Base-by-base conservation (phyloP, 352 stramenopile genomes). In the Globisporangium camurandrum region DNA sequence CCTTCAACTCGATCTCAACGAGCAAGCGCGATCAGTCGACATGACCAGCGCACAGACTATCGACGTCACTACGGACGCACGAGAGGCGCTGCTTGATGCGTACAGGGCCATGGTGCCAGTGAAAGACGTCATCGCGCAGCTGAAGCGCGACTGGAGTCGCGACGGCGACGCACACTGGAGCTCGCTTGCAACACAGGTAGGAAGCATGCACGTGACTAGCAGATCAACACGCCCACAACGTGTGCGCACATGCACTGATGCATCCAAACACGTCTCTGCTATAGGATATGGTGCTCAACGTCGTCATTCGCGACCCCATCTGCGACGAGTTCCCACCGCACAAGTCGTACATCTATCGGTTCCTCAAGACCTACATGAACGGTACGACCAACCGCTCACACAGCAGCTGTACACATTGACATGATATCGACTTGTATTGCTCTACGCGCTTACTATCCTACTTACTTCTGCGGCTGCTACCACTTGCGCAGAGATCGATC, bases 91-190 rank as follows among this genome's bases (percentile, higher is more conserved):
- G 28, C 47, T 88, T 19, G 67, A 79, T 36, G 69, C 69, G 19
- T 92, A 88, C 62, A 68, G 80, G 12, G 71, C 71, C 2, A 85
- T 88, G 77, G 46, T 69, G 16, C 75, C 80, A 3, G 69, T 80
- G 19, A 65, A 69, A 27, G 41, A 62, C 1, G 28, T 88, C 10
- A 47, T 89, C 3, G 37, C 54, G 1, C 30, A 46, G 28, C 61
- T 88, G 49, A 67, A 74, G 57, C 51, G 17, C 51, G 56, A 10
- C 63, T 75, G 17, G 40, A 30, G 23, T 36, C 52, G 16, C 7
- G 23, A 36, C 1, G 43, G 38, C 1, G 44, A 69, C 3, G 41
- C 54, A 17, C 61, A 50, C 9, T 92, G 78, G 75, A 60, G 61
- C 1, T 73, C 71, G 23, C 54, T 84, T 16, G 63, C 69, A 8